These are phyloP conservation scores for Epichloe coenophiala DNA, from an alignment of 2,329 filamentous ascomycete species.

Conservation along the genomic window DNA sequence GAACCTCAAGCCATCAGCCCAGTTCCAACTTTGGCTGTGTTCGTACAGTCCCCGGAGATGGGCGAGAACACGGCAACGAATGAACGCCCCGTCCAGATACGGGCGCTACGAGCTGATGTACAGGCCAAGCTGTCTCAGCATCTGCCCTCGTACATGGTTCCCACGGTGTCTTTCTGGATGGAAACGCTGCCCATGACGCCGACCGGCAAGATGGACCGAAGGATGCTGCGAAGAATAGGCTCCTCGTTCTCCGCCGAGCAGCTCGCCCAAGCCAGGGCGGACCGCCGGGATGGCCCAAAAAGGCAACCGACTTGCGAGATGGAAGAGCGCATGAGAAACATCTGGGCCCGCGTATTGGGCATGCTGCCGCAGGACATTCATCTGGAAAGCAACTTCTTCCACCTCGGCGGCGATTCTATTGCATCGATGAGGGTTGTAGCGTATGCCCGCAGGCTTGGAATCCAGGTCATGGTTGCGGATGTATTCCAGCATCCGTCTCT, in stretches of 20 bases:
- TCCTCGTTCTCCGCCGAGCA: neutral
- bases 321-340: neutral
- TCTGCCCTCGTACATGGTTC: conserved; percentile 12
- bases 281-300: neutral
- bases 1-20: neutral
- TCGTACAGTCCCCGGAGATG: neutral
- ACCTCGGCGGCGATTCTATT: neutral
- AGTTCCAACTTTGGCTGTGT: neutral
- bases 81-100: neutral
- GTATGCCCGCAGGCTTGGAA: neutral
- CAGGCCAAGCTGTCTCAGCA: neutral
- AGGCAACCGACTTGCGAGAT: neutral
- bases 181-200: conserved; percentile 4
- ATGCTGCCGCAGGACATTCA: conserved; percentile 9
- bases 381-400: conserved; percentile 13
- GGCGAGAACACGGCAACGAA: too few species aligned
- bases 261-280: neutral
- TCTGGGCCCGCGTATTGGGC: conserved; percentile 20
- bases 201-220: conserved; percentile 11
- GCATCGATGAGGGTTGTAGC: neutral
- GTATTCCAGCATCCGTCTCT: neutral
- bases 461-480: neutral
- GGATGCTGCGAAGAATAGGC: neutral
- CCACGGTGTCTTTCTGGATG: conserved; percentile 7
- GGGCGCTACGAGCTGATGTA: neutral